Percentiles rank a stretch among this genome's conserved stretches.
Conservation (phyloP, 176 grass and related monocot genomes). For the Musa itinerans region DNA sequence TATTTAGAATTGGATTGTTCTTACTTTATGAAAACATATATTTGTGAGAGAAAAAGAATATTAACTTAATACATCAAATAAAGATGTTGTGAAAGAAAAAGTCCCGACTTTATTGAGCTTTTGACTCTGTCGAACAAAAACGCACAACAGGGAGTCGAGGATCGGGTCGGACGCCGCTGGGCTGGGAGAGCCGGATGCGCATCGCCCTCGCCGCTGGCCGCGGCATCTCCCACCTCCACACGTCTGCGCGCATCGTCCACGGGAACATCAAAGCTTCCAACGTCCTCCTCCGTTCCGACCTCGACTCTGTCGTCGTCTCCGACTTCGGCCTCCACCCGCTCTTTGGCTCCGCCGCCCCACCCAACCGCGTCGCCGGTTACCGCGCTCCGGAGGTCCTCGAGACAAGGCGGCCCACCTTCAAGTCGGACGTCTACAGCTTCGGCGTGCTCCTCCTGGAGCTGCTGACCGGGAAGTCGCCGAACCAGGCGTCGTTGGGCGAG, state of each 20-base stretch:
- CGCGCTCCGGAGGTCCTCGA: conserved; percentile 66
- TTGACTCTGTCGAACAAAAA: too few relatives aligned
- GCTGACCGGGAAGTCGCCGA: conserved; percentile 58
- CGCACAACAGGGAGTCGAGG: conserved; percentile 41
- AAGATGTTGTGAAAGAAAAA: too few relatives aligned
- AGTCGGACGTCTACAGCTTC: conserved; percentile 74
- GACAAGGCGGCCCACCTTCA: conserved; percentile 52
- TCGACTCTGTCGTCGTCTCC: conserved; percentile 51
- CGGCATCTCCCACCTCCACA: conserved; percentile 71
- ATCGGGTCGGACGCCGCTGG: conserved; percentile 42
- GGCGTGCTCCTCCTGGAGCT: conserved; percentile 78
- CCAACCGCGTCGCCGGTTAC: conserved; percentile 40
- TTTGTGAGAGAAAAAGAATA: too few relatives aligned
- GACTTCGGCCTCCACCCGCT: conserved; percentile 73
- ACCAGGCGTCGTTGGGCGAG: conserved; percentile 49
- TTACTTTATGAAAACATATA: neutral
- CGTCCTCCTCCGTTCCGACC: conserved; percentile 72
- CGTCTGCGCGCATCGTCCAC: conserved; percentile 49
- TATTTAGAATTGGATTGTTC: neutral
- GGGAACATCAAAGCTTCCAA: conserved; percentile 92
- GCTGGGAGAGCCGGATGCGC: conserved; percentile 78
- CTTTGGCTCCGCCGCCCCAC: conserved; percentile 38
- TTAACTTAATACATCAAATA: too few relatives aligned
- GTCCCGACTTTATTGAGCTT: too few relatives aligned
- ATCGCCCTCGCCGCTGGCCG: conserved; percentile 60